phyloP scores from a whole-genome alignment of 2,329 filamentous ascomycete species.

The Exutisphaerella laricina region DNA sequence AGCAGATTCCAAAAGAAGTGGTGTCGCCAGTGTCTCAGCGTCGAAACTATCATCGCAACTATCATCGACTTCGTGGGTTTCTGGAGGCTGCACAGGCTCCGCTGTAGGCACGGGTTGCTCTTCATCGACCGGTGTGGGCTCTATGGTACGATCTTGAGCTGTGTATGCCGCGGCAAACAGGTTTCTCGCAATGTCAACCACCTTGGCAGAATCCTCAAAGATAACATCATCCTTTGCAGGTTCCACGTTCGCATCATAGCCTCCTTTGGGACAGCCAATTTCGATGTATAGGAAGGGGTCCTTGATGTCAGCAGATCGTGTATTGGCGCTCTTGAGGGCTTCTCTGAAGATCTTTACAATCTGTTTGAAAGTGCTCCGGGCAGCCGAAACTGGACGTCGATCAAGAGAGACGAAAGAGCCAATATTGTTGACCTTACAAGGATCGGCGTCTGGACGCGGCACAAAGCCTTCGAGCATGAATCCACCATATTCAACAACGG shows the following conservation, averaged over 20 bases:
- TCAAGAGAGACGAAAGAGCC: constrained; percentile 63
- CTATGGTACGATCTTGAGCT: no score
- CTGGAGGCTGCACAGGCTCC: no score
- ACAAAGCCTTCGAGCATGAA: constrained; percentile 55
- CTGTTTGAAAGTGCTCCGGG: constrained; percentile 55
- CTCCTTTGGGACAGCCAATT: constrained; percentile 55
- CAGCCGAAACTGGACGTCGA: constrained; percentile 55
- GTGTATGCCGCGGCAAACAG: constrained; percentile 40
- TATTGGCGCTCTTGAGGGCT: constrained; percentile 37
- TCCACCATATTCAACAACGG: constrained; percentile 31
- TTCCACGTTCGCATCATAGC: constrained; percentile 68
- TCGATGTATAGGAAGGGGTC: constrained; percentile 60
- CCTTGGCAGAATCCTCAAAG: constrained; percentile 52
- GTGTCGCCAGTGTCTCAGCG: no score
- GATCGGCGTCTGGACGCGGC: constrained; percentile 46
- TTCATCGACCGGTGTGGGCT: no score
- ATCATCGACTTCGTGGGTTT: no score
- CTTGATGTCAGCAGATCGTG: constrained; percentile 32
- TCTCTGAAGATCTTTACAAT: constrained; percentile 51
- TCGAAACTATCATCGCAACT: background rate
- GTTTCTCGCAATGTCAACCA: constrained; percentile 42
- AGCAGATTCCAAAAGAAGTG: no score
- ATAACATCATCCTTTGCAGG: constrained; percentile 67
- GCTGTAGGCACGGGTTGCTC: no score
- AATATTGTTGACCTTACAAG: constrained; percentile 36